Evolutionary conservation across 257 asterid genomes (phyloP), one percentile per base, ranked within the genome.

Genomic region (Voacanga thouarsii): DNA sequence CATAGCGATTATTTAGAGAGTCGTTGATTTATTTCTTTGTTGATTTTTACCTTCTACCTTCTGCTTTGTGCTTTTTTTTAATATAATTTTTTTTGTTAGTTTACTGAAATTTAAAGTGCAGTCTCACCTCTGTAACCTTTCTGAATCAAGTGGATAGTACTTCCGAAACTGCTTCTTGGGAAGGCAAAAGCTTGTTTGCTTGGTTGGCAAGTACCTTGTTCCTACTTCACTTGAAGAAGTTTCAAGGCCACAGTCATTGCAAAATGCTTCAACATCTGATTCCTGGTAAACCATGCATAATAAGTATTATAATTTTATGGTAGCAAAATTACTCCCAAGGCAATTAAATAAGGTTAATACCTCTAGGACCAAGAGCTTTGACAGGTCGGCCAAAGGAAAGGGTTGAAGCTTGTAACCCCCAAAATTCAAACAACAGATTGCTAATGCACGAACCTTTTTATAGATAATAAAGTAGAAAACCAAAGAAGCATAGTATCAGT

Each of bases 351-450:
- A 33, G 14, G 28, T 69, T 79, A 75, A 45, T 80, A 92, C 99
- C 95, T 87, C 82, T 90, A 95, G 88, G 90, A 88, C 74, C 64
- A 95, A 87, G 78, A 95, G 85, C 80, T 90, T 91, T 76, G 98
- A 91, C 77, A 95, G 87, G 80, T 86, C 82, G 21, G 72, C 79
- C 81, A 95, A 75, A 39, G 99, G 95, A 86, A 85, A 88, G 41
- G 98, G 96, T 81, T 95, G 97, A 82, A 89, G 93, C 89, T 91
- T 93, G 90, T 95, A 95, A 74, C 93, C 94, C 72, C 96, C 97
- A 79, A 84, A 85, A 85, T 88, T 89, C 80, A 95, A 73, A 74
- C 88, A 90, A 79, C 89, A 87, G 78, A 95, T 77, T 69, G 96
- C 99, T 71, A 88, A 79, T 81, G 85, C 84, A 77, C 96, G 90